Evolutionary conservation across 2,329 filamentous ascomycete genomes (phyloP).

Genomic region (Penicillium frequentans): DNA sequence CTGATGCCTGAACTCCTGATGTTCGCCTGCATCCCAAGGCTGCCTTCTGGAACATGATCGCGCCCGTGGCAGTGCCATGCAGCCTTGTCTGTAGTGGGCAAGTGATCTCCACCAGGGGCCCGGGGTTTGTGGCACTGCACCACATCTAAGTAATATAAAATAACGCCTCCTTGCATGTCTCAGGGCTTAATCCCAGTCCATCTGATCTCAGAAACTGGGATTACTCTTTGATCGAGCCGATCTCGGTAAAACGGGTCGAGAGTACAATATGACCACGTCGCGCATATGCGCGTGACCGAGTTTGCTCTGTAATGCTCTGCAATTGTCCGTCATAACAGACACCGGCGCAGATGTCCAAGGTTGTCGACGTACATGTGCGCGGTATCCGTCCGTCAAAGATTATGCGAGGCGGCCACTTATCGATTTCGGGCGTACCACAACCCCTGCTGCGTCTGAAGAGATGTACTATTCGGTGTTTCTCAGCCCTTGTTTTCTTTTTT

Average conservation of each 20-base stretch:
- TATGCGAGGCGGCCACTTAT: neutral
- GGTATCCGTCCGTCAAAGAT: neutral
- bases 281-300: neutral
- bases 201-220: neutral
- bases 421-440: neutral
- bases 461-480: neutral
- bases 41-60: neutral
- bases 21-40: constrained; percentile 1
- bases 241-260: neutral
- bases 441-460: neutral
- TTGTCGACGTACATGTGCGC: neutral
- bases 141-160: neutral
- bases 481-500: neutral
- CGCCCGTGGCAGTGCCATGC: neutral
- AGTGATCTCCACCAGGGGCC: constrained; percentile 2
- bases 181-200: neutral
- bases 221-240: neutral
- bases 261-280: neutral
- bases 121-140: neutral
- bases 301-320: neutral
- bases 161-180: constrained; percentile 8
- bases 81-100: neutral
- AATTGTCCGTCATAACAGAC: neutral
- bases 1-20: neutral
- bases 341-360: neutral